Base-by-base conservation (phyloP, 2,329 filamentous ascomycete species). In the Xylaria digitata region DNA sequence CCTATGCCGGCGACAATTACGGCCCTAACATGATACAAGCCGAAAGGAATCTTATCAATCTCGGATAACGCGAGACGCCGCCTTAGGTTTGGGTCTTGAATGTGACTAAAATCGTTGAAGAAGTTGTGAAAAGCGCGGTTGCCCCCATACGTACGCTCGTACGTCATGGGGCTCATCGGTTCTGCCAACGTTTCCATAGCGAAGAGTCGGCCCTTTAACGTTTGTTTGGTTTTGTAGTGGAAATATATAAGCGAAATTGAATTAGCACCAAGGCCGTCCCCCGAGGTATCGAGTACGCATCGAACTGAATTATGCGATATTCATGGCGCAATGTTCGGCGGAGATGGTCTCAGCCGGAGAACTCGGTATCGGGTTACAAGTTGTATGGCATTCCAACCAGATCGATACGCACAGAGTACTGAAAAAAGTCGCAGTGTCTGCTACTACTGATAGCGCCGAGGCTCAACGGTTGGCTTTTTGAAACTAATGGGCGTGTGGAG, bases 31-130 rank as follows among this genome's bases (percentile, higher is more conserved):
- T 94, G 92, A 77, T 92, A 91, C 82, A 90, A 87, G 72, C 91
- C 89, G 75, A 94, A 93, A 0, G 89, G 89, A 3, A 91, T 89
- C 81, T 92, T 92, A 82, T 94, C 91, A 71, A 94, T 92, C 75
- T 94, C 90, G 9, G 91, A 90, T 63, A 95, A 85, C 26, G 92
- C 92, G 64, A 92, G 85, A 63, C 92, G 87, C 70, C 92, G 86
- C 61, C 91, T 87, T 73, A 94, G 86, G 73, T 93, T 92, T n/a
- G 91, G 90, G 75, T 95, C 91, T 70, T 86, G 76, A 40, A 90
- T 86, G 70, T 88, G 86, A 7, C 84, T 86, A 72, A 82, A 91
- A 77, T 91, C 88, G 75, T 91, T 91, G 81, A 90, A 87, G 77
- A 92, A 92, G 78, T 92, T 92, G 80, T 91, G 88, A 77, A 92